Base-by-base conservation (phyloP, 2,329 filamentous ascomycete species). In the Diplodia scrobiculata region DNA sequence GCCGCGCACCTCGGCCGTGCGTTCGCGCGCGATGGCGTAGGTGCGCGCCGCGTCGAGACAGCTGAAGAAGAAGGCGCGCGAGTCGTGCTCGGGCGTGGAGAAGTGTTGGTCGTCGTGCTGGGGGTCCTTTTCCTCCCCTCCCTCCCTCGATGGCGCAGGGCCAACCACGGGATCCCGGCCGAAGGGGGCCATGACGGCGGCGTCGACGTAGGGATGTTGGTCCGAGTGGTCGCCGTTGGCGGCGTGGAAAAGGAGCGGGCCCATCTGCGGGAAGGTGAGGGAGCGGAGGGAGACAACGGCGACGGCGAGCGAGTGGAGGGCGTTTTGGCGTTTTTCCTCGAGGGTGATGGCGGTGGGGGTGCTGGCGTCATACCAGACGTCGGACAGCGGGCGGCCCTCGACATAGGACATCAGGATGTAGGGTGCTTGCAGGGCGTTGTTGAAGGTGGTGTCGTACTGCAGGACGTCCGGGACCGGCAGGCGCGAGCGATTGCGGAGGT, bases 361-460 rank as follows among this genome's bases (percentile, higher is more conserved):
- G 36, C 67, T 17, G 5, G 68, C 2, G 27, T 58, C 66, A 36
- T 63, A 67, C 71, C 69, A 73, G 29, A 72, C 41, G 17, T 67
- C 25, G 21, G 32, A 48, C 3, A 69, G 68, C 5, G 67, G 45
- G 0, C 62, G 58, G n/a, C 72, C 71, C 5, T 65, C 0, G 3
- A 72, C 13, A 45, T 59, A 65, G 32, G 64, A 67, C 69, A 71
- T 69, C 13, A 73, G 47, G 14, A 72, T 69, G 48, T 68, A 73
- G 11, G 72, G 72, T 11, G 67, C 67, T 2, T 65, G 51, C 34
- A 72, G 67, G 3, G 29, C 36, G 45, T 72, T 73, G 6, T 69
- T 27, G 11, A 68, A 21, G 6, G 59, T 53, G 1, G 54, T 38
- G 36, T 71, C 67, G 41, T 68, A 72, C 10, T 62, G 67, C 21